Evolutionary conservation across 768 basidiomycete genomes (phyloP), one percentile per base, ranked within the genome.

Genomic region (Galerina marginata): DNA sequence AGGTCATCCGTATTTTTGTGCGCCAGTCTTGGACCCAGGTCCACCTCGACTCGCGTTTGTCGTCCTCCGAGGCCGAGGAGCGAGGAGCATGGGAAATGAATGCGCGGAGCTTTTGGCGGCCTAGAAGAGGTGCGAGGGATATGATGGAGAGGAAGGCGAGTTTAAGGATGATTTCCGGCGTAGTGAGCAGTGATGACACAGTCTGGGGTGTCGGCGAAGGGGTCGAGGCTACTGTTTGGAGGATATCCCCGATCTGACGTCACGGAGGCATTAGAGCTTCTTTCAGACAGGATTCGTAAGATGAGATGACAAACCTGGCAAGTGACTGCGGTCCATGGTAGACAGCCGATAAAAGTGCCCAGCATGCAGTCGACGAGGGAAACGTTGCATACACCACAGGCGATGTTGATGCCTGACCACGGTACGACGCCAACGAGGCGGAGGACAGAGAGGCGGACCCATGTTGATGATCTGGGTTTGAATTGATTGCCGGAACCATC

Each of bases 341-440:
- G 72, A 55, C 86, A 84, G 2, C 93, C 93, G 56, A 95, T 92
- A 77, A 95, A 93, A 6, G 88, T 83, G 39, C 92, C 93, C 51
- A 94, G 77, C 69, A 89, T 79, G 69, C 92, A 94, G 71, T 94
- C 91, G 58, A 77, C 70, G 50, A 92, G 69, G 7, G 86, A 77
- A 14, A 98, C 93, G 37, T 91, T 90, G 67, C 91, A 92, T 26
- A 96, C 93, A 53, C 95, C 95, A 74, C 91, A 96, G 46, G 95
- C 95, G 59, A 98, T 91, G 73, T 98, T 98, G 81, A 98, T 94
- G 60, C 93, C 95, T 58, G 92, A 93, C 96, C 96, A 98, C 5
- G 96, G 96, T 3, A 97, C 93, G 56, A 98, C 86, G 16, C 96
- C 96, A 67, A 96, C 86, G 59, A 96, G 87, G 50, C 96, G 87